phyloP scores from a whole-genome alignment of 805 yeast genomes.

The Kluyveromyces wickerhamii region DNA sequence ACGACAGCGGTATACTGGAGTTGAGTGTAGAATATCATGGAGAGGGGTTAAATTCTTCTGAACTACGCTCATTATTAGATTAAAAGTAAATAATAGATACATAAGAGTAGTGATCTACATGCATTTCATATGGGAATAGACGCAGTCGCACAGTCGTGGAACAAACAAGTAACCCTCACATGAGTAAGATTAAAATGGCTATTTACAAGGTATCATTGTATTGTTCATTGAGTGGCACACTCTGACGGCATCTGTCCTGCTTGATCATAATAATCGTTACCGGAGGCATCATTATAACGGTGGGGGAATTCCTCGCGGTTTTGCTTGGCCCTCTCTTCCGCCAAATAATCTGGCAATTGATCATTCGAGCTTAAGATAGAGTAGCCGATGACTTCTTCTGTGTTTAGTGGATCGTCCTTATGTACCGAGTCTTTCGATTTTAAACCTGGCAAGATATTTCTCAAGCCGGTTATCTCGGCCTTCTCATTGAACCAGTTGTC shows the following conservation, averaged over 20 bases:
- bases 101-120: too few species aligned
- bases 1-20: background rate
- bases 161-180: too few species aligned
- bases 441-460: constrained; percentile 44
- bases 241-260: constrained; percentile 27
- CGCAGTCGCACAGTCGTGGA: too few species aligned
- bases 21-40: constrained; percentile 15
- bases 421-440: constrained; percentile 6
- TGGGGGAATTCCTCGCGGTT: constrained; percentile 6
- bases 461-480: constrained; percentile 49
- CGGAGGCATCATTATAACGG: background rate
- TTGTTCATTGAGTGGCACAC: constrained; percentile 38
- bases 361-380: constrained; percentile 16
- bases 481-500: constrained; percentile 80
- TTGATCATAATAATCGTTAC: constrained; percentile 8
- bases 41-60: constrained; percentile 20
- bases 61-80: constrained; percentile 18
- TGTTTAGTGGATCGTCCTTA: constrained; percentile 20
- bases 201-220: too few species aligned
- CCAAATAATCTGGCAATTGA: constrained; percentile 21
- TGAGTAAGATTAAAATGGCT: too few species aligned
- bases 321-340: constrained; percentile 14
- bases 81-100: background rate
- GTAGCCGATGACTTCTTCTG: constrained; percentile 24
- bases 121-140: too few species aligned